These are phyloP conservation scores for Setaria italica DNA, from an alignment of 202 grass and related monocot genomes.

Conservation along the genomic window DNA sequence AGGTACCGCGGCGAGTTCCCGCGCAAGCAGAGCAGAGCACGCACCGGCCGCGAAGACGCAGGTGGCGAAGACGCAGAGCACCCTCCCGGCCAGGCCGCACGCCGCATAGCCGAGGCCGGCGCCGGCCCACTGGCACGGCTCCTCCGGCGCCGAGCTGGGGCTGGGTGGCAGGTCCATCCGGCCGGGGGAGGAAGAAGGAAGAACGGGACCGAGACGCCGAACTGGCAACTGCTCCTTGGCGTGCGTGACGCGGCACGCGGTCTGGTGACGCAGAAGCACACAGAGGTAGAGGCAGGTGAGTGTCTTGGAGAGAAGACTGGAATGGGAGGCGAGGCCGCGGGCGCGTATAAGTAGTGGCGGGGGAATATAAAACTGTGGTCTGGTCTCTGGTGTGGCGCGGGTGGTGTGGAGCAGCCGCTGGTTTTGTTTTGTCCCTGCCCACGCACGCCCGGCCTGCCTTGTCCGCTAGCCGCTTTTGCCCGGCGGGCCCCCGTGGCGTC, in stretches of 20 bases:
- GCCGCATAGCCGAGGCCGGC: conserved; percentile 36
- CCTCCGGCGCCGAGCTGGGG: not conserved
- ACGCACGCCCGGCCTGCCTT: not conserved
- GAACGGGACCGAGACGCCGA: not conserved
- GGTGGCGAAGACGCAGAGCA: conserved; percentile 51
- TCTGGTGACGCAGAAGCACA: not conserved
- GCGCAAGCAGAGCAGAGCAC: not conserved
- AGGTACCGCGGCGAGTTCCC: not conserved
- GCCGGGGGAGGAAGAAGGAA: too few species aligned
- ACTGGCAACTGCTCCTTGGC: not conserved
- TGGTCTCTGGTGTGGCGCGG: not conserved
- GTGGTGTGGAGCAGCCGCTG: conserved; percentile 35
- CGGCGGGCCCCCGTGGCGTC: not conserved
- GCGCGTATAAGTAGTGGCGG: conserved; percentile 48
- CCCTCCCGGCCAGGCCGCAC: conserved; percentile 39
- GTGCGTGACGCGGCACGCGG: not conserved
- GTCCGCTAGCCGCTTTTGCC: not conserved
- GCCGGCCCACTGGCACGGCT: conserved; percentile 28
- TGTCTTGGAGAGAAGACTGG: not conserved
- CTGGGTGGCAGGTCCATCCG: conserved; percentile 43
- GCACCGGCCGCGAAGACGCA: conserved; percentile 57
- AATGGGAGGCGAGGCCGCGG: not conserved
- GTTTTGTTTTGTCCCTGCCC: conserved; percentile 36
- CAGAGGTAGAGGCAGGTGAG: not conserved
- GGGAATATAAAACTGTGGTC: conserved; percentile 52